These are phyloP conservation scores for Colletotrichum filicis DNA, from an alignment of 2,329 filamentous ascomycete species.

Conservation along the genomic window DNA sequence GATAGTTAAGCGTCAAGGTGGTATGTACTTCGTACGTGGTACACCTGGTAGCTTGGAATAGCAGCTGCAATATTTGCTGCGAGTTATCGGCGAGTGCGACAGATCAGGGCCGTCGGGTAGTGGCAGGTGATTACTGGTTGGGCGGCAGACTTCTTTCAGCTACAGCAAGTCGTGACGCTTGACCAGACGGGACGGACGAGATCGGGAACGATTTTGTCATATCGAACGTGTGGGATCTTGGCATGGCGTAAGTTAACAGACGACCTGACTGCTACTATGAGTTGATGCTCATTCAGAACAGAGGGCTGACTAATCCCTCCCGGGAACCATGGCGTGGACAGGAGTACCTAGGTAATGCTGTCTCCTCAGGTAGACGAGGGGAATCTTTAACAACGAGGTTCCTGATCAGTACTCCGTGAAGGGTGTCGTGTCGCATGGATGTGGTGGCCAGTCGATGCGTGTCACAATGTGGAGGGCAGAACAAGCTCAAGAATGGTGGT, in stretches of 20 bases:
- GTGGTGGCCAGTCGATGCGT: not conserved
- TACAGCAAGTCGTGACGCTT: slow-evolving; percentile 14
- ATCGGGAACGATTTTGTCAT: not conserved
- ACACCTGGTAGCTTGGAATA: not conserved
- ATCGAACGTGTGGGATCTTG: slow-evolving; percentile 12
- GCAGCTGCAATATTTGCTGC: slow-evolving; percentile 34
- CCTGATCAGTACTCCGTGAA: too few relatives aligned
- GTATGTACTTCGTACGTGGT: too few relatives aligned
- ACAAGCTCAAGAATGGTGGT: not conserved
- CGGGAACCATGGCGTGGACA: not conserved
- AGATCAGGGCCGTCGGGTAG: slow-evolving; percentile 14
- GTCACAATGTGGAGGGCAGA: not conserved
- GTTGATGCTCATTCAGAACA: not conserved
- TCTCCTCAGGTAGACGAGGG: not conserved
- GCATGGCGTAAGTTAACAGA: not conserved
- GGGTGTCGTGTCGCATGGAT: not conserved
- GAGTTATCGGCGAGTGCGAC: slow-evolving; percentile 32
- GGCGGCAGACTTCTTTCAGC: slow-evolving; percentile 17
- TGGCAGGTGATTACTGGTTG: slow-evolving; percentile 5
- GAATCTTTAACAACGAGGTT: not conserved
- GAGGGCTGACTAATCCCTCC: not conserved
- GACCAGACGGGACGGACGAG: slow-evolving; percentile 13
- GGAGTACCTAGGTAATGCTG: not conserved
- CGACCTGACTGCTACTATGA: not conserved
- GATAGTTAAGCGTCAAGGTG: not conserved